A percentile compares a stretch with the other conserved stretches of the same genome.
These are phyloP conservation scores for Epipyxis sp. DNA, from an alignment of 108 stramenopile genomes.

Conservation along the genomic window DNA sequence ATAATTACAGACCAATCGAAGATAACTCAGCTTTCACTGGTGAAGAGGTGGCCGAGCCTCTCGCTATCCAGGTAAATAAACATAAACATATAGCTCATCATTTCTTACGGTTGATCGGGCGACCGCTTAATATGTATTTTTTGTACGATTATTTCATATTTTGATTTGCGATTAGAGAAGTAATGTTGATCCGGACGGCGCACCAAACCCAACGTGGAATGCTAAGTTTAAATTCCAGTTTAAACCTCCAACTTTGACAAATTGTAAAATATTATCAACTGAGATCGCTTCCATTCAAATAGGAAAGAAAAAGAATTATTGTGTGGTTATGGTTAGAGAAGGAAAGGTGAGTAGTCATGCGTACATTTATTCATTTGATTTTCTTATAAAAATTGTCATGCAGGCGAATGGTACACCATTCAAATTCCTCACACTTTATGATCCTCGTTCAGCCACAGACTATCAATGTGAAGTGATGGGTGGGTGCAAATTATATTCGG, in stretches of 20 bases:
- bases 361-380: background rate
- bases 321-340: conserved; percentile 34
- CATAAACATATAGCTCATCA: no score
- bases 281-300: conserved; percentile 31
- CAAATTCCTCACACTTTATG: conserved; percentile 38
- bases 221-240: conserved; percentile 28
- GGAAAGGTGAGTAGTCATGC: no score
- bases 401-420: no score
- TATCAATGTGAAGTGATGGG: conserved; percentile 16
- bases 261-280: background rate
- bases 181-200: conserved; percentile 31
- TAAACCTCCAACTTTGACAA: conserved; percentile 15
- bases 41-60: background rate
- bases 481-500: background rate
- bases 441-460: conserved; percentile 37
- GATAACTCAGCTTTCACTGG: background rate
- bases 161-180: background rate
- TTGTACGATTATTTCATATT: no score
- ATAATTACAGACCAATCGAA: background rate
- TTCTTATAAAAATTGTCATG: no score
- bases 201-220: conserved; percentile 22
- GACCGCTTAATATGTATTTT: no score
- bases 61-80: background rate
- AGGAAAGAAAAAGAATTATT: conserved; percentile 15
- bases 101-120: no score